Evolutionary conservation across 768 basidiomycete genomes (phyloP).

Genomic region (Tulasnella sp.): DNA sequence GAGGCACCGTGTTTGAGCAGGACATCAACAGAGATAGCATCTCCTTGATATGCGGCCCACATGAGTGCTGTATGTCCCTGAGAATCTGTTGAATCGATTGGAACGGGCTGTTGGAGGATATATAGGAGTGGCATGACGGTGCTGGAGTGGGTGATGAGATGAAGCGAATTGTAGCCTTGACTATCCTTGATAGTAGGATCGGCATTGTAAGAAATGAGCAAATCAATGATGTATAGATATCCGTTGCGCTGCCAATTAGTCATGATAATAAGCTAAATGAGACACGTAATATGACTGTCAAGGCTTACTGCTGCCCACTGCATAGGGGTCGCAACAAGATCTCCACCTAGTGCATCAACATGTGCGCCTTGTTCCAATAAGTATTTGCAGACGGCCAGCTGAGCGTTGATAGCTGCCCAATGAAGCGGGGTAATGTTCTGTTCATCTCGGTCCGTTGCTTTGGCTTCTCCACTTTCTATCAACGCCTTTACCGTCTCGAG

Average conservation of each 20-base stretch:
- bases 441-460: constrained; percentile 65
- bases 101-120: constrained; percentile 83
- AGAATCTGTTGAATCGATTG: constrained; percentile 77
- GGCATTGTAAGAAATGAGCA: constrained; percentile 78
- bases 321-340: constrained; percentile 85
- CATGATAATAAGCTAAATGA: too few species aligned
- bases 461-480: constrained; percentile 55
- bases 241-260: constrained; percentile 64
- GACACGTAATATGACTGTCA: too few species aligned
- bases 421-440: constrained; percentile 93
- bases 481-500: constrained; percentile 48
- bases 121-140: constrained; percentile 90
- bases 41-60: constrained; percentile 99
- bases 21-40: constrained; percentile 86
- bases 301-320: constrained; percentile 81
- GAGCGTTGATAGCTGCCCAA: constrained; percentile 97
- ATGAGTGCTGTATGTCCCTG: constrained; percentile 91
- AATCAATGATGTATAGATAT: constrained; percentile 87
- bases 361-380: constrained; percentile 88
- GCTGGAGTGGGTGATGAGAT: constrained; percentile 89
- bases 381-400: constrained; percentile 74
- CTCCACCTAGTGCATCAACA: constrained; percentile 87
- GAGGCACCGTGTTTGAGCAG: constrained; percentile 80
- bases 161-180: constrained; percentile 92
- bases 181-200: constrained; percentile 85